phyloP scores from a whole-genome alignment of 345 rosid species.

The Camelina sativa region DNA sequence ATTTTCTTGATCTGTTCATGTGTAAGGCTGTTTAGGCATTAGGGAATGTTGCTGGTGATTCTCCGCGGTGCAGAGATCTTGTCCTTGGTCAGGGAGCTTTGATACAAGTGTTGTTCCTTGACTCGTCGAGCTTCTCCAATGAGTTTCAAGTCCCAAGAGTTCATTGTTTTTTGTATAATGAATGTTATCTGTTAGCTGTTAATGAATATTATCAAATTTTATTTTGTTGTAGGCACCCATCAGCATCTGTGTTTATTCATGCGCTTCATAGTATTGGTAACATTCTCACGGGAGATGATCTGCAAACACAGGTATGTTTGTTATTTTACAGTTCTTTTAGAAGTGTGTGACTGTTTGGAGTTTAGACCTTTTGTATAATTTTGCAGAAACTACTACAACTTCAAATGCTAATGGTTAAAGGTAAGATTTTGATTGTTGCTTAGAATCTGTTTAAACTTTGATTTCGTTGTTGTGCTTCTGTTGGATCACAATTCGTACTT shows the following conservation, averaged over 20 bases:
- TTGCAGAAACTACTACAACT: no score
- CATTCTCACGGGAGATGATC: slow-evolving; percentile 85
- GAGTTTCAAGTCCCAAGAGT: slow-evolving; percentile 39
- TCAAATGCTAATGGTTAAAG: no score
- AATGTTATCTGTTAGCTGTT: neutral
- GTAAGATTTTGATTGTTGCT: no score
- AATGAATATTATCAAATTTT: no score
- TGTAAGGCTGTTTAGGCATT: slow-evolving; percentile 47
- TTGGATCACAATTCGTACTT: no score
- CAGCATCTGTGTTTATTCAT: slow-evolving; percentile 81
- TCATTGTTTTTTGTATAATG: neutral
- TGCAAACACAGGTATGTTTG: slow-evolving; percentile 61
- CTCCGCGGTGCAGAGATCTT: slow-evolving; percentile 49
- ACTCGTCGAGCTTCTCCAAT: slow-evolving; percentile 82
- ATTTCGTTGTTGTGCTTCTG: no score
- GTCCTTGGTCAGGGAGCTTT: slow-evolving; percentile 45
- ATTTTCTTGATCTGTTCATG: neutral
- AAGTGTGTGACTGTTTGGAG: no score
- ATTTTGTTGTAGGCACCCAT: slow-evolving; percentile 55
- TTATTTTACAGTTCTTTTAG: neutral
- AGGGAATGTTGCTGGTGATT: slow-evolving; percentile 50
- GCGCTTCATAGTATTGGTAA: slow-evolving; percentile 88
- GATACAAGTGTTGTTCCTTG: slow-evolving; percentile 75
- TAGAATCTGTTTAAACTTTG: no score
- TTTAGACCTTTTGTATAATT: no score